Conservation (phyloP, 1,284 basidiomycete species). For the Laetiporus sulphureus region DNA sequence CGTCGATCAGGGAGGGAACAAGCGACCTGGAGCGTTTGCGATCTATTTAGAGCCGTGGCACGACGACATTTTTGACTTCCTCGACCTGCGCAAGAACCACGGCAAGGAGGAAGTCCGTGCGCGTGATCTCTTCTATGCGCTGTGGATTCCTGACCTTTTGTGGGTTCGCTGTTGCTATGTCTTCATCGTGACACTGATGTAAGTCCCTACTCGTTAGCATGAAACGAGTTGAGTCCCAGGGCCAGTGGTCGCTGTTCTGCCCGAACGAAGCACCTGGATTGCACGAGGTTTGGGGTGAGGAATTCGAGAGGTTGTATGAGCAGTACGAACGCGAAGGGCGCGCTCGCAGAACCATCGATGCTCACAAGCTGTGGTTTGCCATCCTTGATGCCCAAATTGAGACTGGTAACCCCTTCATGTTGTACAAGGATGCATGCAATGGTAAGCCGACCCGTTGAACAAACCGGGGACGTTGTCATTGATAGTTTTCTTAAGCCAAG, state of each 20-base stretch:
- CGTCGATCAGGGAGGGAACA: slow-evolving; percentile 99
- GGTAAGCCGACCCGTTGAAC: slow-evolving; percentile 35
- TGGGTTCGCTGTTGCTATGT: slow-evolving; percentile 33
- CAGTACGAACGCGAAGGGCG: slow-evolving; percentile 92
- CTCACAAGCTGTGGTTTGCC: slow-evolving; percentile 99
- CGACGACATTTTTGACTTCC: slow-evolving; percentile 95
- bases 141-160: slow-evolving; percentile 99
- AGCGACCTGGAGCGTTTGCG: slow-evolving; percentile 97
- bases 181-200: neutral
- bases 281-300: slow-evolving; percentile 86
- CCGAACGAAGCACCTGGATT: slow-evolving; percentile 94
- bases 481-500: slow-evolving; percentile 51
- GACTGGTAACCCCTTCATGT: slow-evolving; percentile 97
- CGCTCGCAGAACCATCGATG: slow-evolving; percentile 82
- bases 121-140: slow-evolving; percentile 96
- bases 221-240: slow-evolving; percentile 87
- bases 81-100: slow-evolving; percentile 98
- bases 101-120: slow-evolving; percentile 98
- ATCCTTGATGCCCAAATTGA: slow-evolving; percentile 97
- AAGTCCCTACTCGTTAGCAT: slow-evolving; percentile 46
- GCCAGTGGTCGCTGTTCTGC: slow-evolving; percentile 96
- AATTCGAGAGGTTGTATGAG: slow-evolving; percentile 89
- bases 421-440: slow-evolving; percentile 93
- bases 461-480: neutral
- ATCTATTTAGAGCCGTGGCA: slow-evolving; percentile 99